Evolutionary conservation across 768 basidiomycete genomes (phyloP), one percentile per base, ranked within the genome.

Genomic region (Amanita exitialis): DNA sequence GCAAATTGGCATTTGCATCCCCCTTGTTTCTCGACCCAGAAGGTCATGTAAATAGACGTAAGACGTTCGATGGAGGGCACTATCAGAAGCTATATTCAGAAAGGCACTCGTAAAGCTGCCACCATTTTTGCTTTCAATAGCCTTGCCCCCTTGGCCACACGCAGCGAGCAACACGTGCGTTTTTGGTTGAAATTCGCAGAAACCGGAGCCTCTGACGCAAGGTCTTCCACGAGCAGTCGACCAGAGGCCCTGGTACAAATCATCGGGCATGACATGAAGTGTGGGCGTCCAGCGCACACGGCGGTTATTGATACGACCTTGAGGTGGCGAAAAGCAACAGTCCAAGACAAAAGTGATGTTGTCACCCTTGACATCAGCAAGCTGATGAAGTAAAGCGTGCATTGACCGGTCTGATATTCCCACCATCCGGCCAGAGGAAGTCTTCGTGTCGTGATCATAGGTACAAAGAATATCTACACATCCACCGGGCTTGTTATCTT

Each of bases 371-470:
- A 64, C 66, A 21, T 64, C 63, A 15, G 71, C 66, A 36, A 86
- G 73, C 47, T 82, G 78, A 47, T 59, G 57, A n/a, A 86, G 63
- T 70, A 86, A 75, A 35, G 81, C 74, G 37, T 72, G 70, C 50
- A 86, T 65, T 8, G 83, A 83, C 44, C 78, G 77, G 64, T 84
- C 83, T 41, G 81, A 81, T 53, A 86, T 81, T 21, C 83, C 84
- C 6, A 79, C 73, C 53, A 78, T 65, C 8, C 77, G 64, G 1
- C 77, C 75, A 27, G 71, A 64, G 6, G 66, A 57, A 12, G 63
- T 60, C 53, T 70, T 77, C 28, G 72, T 75, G 49, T 82, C 80
- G 51, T 81, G 77, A 58, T 86, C 84, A 56, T 81, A 78, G 18
- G 85, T 71, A 61, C 82, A 85, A 28, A 86, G 60, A 49, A 84